Percentiles rank a stretch among this genome's conserved stretches.
These are phyloP conservation scores for Albugo candida DNA, from an alignment of 352 stramenopile genomes.

Conservation along the genomic window DNA sequence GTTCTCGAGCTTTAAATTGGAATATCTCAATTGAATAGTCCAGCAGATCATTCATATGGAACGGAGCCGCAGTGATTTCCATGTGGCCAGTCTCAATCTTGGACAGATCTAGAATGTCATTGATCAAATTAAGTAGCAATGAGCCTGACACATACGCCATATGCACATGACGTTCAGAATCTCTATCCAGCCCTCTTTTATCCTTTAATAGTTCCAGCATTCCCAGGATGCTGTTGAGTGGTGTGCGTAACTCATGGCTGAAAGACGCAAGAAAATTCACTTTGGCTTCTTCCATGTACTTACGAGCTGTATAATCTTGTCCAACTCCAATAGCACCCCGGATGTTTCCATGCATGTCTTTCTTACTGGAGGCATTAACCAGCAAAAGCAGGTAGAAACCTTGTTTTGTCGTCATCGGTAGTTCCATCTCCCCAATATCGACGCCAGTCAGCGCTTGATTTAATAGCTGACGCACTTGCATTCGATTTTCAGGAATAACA, in stretches of 20 bases:
- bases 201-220: conserved; percentile 73
- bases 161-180: conserved; percentile 53
- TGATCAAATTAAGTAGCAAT: conserved; percentile 81
- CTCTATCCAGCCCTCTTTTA: conserved; percentile 32
- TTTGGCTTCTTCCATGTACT: conserved; percentile 72
- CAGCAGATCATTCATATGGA: conserved; percentile 57
- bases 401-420: conserved; percentile 65
- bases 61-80: conserved; percentile 70
- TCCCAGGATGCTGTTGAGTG: conserved; percentile 60
- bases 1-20: conserved; percentile 70
- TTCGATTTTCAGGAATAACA: conserved; percentile 47
- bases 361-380: conserved; percentile 72
- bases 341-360: conserved; percentile 83
- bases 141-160: conserved; percentile 74
- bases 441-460: conserved; percentile 70
- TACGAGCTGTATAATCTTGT: conserved; percentile 82
- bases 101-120: conserved; percentile 83
- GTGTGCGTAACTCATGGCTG: conserved; percentile 65
- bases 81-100: conserved; percentile 86
- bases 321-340: conserved; percentile 83
- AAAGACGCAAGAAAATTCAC: conserved; percentile 78
- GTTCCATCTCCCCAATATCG: conserved; percentile 77
- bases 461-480: conserved; percentile 42
- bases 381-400: conserved; percentile 42
- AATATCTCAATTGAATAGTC: conserved; percentile 84